Evolutionary conservation across 129 eudicot genomes (phyloP), one percentile per base, ranked within the genome.

Genomic region (Helichrysum umbraculigerum): DNA sequence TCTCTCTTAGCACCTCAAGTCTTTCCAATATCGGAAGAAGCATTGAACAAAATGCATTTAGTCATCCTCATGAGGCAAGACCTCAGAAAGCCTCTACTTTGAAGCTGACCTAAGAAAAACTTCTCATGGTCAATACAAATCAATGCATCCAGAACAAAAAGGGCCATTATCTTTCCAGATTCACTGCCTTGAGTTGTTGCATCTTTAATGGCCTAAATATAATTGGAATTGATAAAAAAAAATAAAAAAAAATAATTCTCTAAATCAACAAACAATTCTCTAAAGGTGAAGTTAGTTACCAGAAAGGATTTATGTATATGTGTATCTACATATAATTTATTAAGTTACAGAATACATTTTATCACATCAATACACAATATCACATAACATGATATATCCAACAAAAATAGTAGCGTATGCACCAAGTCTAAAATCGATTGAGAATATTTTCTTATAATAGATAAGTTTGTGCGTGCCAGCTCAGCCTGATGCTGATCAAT

Each of bases 401-500:
- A 51, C 44, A 29, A 3, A 37, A 62, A 76, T 47, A 71, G 82
- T 7, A 52, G 73, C 69, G 50, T 3, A 64, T 93, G 37, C 32
- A 90, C 98, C 96, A 94, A 72, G 81, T 94, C 90, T 35, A 88
- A 83, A 70, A 94, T 75, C 19, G 90, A 85, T 79, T 94, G 90
- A 67, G 88, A 91, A 83, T 94, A 96, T 85, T 89, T 94, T 75
- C 85, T 91, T 51, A 94, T 70, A 35, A 91, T 81, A 41, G 90
- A 66, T 76, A 91, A 87, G 78, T 88, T 94, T 69, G 97, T 85
- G 60, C 81, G 87, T 41, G 90, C 87, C 84, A 94, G 84, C 74
- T 94, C 98, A 64, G 89, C 89, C 76, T 88, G 98, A 79, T 91
- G 97, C 64, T 84, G 90, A 81, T 91, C 91, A 74, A 88, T 84